Evolutionary conservation across 2,329 filamentous ascomycete species (phyloP).

Genomic region (Neofusicoccum umdonicola): DNA sequence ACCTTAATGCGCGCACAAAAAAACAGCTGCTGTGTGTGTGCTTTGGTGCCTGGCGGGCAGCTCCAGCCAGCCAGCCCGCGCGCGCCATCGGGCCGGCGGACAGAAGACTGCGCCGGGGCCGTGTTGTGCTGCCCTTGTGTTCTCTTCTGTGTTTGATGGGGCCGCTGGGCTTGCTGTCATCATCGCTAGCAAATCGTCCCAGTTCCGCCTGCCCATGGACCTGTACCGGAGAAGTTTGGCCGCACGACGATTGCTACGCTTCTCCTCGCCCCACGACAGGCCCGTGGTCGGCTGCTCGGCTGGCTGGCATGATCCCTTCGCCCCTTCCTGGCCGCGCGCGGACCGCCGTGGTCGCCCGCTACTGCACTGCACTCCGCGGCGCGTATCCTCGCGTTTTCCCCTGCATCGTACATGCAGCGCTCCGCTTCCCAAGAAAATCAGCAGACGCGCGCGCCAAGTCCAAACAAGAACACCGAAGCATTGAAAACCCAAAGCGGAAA

Average conservation of each 20-base stretch:
- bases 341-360: neutral
- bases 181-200: too few species aligned
- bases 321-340: neutral
- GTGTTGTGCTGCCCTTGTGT: too few species aligned
- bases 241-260: neutral
- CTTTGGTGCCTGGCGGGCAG: too few species aligned
- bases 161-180: too few species aligned
- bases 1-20: slow-evolving; percentile 5
- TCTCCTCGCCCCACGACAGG: neutral
- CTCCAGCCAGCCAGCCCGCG: too few species aligned
- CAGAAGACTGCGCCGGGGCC: too few species aligned
- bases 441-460: neutral
- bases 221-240: neutral
- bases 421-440: neutral
- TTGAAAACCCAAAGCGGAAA: neutral
- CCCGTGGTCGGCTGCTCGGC: neutral
- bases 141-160: too few species aligned
- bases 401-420: neutral
- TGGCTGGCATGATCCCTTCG: neutral
- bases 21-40: neutral
- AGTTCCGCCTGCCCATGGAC: too few species aligned
- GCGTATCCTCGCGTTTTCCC: neutral
- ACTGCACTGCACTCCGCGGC: neutral
- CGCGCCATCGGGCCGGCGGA: too few species aligned
- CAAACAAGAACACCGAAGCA: neutral